Evolutionary conservation across 129 eudicot species (phyloP).

Genomic region (Artemisia tridentata): DNA sequence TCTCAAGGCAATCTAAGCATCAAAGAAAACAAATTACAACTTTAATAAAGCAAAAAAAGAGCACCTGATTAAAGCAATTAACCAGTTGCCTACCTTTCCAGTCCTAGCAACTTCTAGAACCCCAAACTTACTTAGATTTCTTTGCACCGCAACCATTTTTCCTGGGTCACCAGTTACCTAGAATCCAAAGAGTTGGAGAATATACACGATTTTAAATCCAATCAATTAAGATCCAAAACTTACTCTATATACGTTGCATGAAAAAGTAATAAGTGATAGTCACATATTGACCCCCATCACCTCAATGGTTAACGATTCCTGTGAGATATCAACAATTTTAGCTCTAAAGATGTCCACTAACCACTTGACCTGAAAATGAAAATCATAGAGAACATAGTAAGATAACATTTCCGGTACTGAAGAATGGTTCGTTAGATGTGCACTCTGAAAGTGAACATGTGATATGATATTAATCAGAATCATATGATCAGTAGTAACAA

Average conservation of each 20-base stretch:
- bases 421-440: slow-evolving; percentile 11
- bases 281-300: slow-evolving; percentile 33
- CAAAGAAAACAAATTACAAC: slow-evolving; percentile 8
- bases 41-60: neutral
- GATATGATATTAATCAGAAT: neutral
- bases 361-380: slow-evolving; percentile 74
- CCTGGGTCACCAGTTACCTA: slow-evolving; percentile 99
- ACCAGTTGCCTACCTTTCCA: slow-evolving; percentile 56
- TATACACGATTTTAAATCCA: neutral
- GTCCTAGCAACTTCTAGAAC: slow-evolving; percentile 90
- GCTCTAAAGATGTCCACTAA: slow-evolving; percentile 89
- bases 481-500: neutral
- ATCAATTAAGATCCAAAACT: slow-evolving; percentile 18
- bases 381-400: slow-evolving; percentile 19
- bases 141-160: slow-evolving; percentile 80
- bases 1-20: slow-evolving; percentile 81
- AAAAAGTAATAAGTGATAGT: neutral
- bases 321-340: slow-evolving; percentile 85
- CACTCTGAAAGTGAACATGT: neutral
- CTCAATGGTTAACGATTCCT: slow-evolving; percentile 76
- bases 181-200: slow-evolving; percentile 20
- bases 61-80: neutral
- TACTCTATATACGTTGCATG: slow-evolving; percentile 20
- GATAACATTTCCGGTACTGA: slow-evolving; percentile 1
- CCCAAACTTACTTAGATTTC: slow-evolving; percentile 81